Evolutionary conservation across 495 filamentous ascomycete genomes (phyloP).

Genomic region (Podospora fimiseda): DNA sequence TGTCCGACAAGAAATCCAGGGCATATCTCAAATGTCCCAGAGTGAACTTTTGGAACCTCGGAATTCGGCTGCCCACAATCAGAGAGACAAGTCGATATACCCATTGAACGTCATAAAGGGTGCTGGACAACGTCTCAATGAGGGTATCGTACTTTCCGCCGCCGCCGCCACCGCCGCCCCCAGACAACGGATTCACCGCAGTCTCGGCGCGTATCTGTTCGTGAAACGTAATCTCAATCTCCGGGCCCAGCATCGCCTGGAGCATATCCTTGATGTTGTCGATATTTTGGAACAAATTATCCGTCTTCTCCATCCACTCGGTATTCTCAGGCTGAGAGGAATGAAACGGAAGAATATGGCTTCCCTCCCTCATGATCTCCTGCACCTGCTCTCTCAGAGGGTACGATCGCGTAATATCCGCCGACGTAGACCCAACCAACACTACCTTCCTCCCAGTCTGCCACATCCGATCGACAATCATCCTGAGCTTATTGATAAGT

Average conservation of each 20-base stretch:
- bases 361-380: slow-evolving; percentile 27
- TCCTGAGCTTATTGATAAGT: slow-evolving; percentile 56
- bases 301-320: slow-evolving; percentile 17
- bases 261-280: slow-evolving; percentile 37
- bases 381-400: slow-evolving; percentile 26
- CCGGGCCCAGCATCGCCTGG: slow-evolving; percentile 15
- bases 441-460: slow-evolving; percentile 61
- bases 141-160: slow-evolving; percentile 4
- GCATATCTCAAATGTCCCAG: slow-evolving; percentile 12
- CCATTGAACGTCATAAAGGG: slow-evolving; percentile 29
- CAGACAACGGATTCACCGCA: slow-evolving; percentile 1
- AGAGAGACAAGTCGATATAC: slow-evolving; percentile 26
- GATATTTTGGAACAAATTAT: slow-evolving; percentile 35
- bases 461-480: slow-evolving; percentile 64
- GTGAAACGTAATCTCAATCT: slow-evolving; percentile 15
- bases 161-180: neutral
- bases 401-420: slow-evolving; percentile 24
- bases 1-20: slow-evolving; percentile 18
- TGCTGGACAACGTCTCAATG: slow-evolving; percentile 5
- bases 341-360: slow-evolving; percentile 27
- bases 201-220: slow-evolving; percentile 10
- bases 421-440: slow-evolving; percentile 62
- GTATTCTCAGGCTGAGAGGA: slow-evolving; percentile 2
- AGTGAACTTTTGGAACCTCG: slow-evolving; percentile 10
- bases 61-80: slow-evolving; percentile 18